These are phyloP conservation scores for Paecilomyces fulvus DNA, from an alignment of 2,329 filamentous ascomycete species.

Conservation along the genomic window DNA sequence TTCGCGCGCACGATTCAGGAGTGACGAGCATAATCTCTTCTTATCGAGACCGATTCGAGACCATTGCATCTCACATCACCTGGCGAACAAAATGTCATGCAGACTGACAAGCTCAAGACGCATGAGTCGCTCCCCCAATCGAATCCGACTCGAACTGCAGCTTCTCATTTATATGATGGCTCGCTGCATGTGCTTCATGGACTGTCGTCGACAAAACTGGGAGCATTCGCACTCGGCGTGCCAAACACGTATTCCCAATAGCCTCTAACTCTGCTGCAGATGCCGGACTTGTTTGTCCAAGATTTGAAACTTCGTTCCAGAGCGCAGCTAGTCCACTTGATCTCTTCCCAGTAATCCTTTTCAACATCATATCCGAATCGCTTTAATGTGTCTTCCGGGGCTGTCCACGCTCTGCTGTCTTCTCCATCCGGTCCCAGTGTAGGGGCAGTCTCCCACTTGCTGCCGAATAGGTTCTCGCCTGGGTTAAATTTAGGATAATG, in stretches of 20 bases:
- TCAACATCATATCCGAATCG: constrained; percentile 34
- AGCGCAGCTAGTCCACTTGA: constrained; percentile 32
- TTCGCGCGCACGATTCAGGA: too few relatives aligned
- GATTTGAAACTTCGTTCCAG: constrained; percentile 25
- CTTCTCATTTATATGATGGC: background rate
- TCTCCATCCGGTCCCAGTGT: constrained; percentile 27
- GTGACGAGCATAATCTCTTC: too few relatives aligned
- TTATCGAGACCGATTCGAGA: too few relatives aligned
- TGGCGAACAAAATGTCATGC: background rate
- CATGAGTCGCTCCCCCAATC: too few relatives aligned
- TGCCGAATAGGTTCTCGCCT: constrained; percentile 29
- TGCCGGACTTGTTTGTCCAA: constrained; percentile 17
- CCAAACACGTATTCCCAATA: constrained; percentile 16
- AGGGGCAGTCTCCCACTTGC: constrained; percentile 29
- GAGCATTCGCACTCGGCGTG: background rate
- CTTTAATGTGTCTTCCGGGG: constrained; percentile 22
- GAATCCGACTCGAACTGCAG: too few relatives aligned
- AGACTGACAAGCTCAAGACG: too few relatives aligned
- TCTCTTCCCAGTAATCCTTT: constrained; percentile 32
- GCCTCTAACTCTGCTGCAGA: constrained; percentile 11
- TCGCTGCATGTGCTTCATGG: too few relatives aligned
- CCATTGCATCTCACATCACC: background rate
- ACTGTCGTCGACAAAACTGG: background rate
- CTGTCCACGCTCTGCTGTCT: constrained; percentile 29
- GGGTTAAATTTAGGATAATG: constrained; percentile 37